Evolutionary conservation across 2,329 filamentous ascomycete species (phyloP).

Genomic region (Botryotinia convoluta): DNA sequence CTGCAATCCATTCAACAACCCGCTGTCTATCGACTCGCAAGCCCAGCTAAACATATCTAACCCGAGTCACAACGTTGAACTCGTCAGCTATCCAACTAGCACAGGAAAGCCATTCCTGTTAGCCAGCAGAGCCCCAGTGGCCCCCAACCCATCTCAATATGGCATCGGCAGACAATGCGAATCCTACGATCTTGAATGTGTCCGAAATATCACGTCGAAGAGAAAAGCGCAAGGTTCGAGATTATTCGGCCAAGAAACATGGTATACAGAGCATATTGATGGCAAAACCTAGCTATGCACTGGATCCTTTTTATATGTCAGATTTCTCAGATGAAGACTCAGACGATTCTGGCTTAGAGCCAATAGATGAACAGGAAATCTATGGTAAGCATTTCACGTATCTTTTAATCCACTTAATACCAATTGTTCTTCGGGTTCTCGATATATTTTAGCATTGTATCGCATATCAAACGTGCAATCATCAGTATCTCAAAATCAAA

Average conservation of each 20-base stretch:
- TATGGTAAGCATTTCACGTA: slow-evolving; percentile 60
- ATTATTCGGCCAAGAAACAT: slow-evolving; percentile 40
- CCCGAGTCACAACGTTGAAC: neutral
- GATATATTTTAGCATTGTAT: neutral
- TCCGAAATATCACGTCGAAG: slow-evolving; percentile 84
- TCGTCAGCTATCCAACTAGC: neutral
- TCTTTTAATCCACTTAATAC: neutral
- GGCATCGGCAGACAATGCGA: slow-evolving; percentile 54
- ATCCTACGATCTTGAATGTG: slow-evolving; percentile 86
- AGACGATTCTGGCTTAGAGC: slow-evolving; percentile 66
- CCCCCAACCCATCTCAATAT: slow-evolving; percentile 1
- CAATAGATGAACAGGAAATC: slow-evolving; percentile 95
- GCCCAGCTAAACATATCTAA: neutral
- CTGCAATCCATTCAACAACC: neutral
- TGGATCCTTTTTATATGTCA: slow-evolving; percentile 39
- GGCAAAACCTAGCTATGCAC: slow-evolving; percentile 33
- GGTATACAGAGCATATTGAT: slow-evolving; percentile 34
- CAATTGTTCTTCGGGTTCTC: neutral
- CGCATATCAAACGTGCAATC: neutral
- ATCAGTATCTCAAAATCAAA: neutral
- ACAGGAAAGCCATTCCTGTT: neutral
- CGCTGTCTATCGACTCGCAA: neutral
- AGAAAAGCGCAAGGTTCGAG: slow-evolving; percentile 49
- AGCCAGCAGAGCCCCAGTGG: neutral
- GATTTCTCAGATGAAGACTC: slow-evolving; percentile 37